Evolutionary conservation across 805 yeast genomes (phyloP).

Genomic region (Saturnispora gosingensis): DNA sequence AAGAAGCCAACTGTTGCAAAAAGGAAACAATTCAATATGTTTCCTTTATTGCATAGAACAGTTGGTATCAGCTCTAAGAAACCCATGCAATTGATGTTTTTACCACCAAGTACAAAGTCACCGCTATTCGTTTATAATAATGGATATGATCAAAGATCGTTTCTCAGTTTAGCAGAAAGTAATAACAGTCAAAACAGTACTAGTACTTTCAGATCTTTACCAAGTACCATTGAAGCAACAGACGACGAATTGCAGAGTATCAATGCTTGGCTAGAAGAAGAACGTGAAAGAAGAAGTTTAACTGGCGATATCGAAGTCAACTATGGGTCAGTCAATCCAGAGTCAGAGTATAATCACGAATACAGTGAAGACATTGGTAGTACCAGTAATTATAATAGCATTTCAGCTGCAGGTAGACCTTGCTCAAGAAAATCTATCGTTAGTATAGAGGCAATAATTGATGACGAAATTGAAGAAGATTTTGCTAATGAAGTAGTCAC

Average conservation of each 20-base stretch:
- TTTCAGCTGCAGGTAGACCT: neutral
- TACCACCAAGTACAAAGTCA: slow-evolving; percentile 30
- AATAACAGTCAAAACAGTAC: slow-evolving; percentile 19
- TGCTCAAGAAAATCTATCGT: slow-evolving; percentile 8
- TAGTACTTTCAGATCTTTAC: slow-evolving; percentile 28
- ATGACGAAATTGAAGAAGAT: slow-evolving; percentile 23
- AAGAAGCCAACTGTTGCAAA: neutral
- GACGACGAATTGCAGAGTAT: slow-evolving; percentile 27
- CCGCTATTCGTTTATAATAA: slow-evolving; percentile 28
- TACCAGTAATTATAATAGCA: neutral
- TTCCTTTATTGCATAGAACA: neutral
- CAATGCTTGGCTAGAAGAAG: slow-evolving; percentile 30
- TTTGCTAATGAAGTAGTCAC: slow-evolving; percentile 24
- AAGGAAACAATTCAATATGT: neutral
- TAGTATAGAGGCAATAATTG: slow-evolving; percentile 10
- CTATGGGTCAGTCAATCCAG: slow-evolving; percentile 20
- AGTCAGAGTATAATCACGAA: slow-evolving; percentile 11
- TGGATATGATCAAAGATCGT: slow-evolving; percentile 28
- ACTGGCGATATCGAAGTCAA: slow-evolving; percentile 11
- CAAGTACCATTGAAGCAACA: slow-evolving; percentile 28
- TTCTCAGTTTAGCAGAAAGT: slow-evolving; percentile 26
- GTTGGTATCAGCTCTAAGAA: slow-evolving; percentile 26
- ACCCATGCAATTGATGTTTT: slow-evolving; percentile 24
- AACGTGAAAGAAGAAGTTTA: slow-evolving; percentile 26
- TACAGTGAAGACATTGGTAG: neutral